Conservation (phyloP, 1,139 yeast genomes). For the Taiozyma sp. region DNA sequence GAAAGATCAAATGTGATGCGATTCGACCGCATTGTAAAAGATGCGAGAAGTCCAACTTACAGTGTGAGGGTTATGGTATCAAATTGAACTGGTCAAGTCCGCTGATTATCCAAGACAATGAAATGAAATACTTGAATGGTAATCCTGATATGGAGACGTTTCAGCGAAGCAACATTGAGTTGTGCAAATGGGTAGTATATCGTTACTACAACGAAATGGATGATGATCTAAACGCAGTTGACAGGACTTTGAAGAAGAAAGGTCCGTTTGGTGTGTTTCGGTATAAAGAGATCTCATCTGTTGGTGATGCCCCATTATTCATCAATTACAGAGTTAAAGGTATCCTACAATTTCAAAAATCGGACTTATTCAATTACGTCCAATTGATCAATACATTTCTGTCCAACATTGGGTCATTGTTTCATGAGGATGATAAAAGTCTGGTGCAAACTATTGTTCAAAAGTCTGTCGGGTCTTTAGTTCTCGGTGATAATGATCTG, state of each 20-base stretch:
- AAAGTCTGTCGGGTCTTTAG: background rate
- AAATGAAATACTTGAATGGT: constrained; percentile 19
- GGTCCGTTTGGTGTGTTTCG: constrained; percentile 11
- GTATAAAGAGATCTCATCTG: background rate
- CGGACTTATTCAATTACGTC: constrained; percentile 1
- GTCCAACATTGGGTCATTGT: background rate
- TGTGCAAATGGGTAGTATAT: constrained; percentile 61
- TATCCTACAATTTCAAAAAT: background rate
- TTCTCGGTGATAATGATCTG: background rate
- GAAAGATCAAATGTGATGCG: constrained; percentile 48
- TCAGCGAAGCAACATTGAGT: constrained; percentile 63
- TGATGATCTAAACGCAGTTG: constrained; percentile 52
- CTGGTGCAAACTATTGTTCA: background rate
- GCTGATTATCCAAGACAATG: constrained; percentile 15
- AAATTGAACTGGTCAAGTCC: constrained; percentile 46
- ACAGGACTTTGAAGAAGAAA: constrained; percentile 5
- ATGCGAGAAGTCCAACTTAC: constrained; percentile 36
- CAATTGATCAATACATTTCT: background rate
- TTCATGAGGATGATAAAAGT: background rate
- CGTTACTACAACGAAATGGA: constrained; percentile 79
- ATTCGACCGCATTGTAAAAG: constrained; percentile 39
- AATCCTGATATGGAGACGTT: constrained; percentile 4
- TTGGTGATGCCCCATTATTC: background rate
- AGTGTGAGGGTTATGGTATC: constrained; percentile 47
- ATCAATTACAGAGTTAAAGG: background rate